Percentiles rank a stretch among this genome's conserved stretches.
Evolutionary conservation across 805 yeast genomes (phyloP).

Genomic region (Schwanniomyces polymorphus): DNA sequence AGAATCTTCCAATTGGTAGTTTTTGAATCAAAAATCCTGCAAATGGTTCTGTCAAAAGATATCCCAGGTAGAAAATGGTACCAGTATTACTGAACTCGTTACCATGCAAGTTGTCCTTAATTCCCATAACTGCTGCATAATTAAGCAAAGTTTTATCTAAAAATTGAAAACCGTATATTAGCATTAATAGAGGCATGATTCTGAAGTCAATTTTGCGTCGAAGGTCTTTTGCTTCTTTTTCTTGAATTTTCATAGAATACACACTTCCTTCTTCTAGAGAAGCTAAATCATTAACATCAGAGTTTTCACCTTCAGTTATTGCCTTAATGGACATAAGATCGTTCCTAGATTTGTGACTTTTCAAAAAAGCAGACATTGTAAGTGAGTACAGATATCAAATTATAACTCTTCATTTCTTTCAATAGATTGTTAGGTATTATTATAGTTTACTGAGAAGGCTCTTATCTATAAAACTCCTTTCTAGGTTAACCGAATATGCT

Average conservation of each 20-base stretch:
- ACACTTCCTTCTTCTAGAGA: neutral
- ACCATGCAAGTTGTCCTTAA: slow-evolving; percentile 10
- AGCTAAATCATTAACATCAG: no score
- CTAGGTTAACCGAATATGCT: no score
- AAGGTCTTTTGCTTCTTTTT: slow-evolving; percentile 29
- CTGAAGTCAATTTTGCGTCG: no score
- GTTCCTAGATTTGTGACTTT: no score
- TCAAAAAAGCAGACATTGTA: no score
- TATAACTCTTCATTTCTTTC: no score
- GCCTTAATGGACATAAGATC: no score
- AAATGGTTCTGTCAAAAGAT: slow-evolving; percentile 13
- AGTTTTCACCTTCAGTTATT: no score
- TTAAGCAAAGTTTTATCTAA: slow-evolving; percentile 14
- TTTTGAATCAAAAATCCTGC: slow-evolving; percentile 14
- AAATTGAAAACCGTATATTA: slow-evolving; percentile 13
- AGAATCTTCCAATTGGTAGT: slow-evolving; percentile 13
- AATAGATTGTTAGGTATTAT: no score
- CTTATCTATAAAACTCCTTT: no score
- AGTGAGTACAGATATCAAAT: no score
- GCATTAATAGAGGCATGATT: slow-evolving; percentile 5
- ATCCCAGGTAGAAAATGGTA: slow-evolving; percentile 15
- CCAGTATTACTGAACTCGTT: slow-evolving; percentile 15
- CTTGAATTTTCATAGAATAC: slow-evolving; percentile 5
- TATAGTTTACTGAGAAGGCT: no score
- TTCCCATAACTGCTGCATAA: slow-evolving; percentile 16